A percentile compares a stretch with the other conserved stretches of the same genome.
Evolutionary conservation across 2,329 filamentous ascomycete genomes (phyloP).

Genomic region (Ophiocordyceps camponoti-saundersi): DNA sequence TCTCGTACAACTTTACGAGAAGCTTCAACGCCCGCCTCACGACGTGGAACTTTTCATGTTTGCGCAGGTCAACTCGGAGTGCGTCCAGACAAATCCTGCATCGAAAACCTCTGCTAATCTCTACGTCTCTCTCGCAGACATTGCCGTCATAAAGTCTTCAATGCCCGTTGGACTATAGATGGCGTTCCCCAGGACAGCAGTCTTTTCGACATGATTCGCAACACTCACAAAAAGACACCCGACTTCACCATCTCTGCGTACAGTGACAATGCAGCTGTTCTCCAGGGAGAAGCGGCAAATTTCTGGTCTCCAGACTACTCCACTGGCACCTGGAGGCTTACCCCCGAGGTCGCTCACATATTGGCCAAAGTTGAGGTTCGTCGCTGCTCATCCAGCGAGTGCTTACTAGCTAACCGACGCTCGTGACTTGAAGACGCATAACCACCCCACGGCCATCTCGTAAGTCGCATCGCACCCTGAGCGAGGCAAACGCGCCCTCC

Average conservation of each 20-base stretch:
- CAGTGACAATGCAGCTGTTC: slow-evolving; percentile 92
- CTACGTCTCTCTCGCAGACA: slow-evolving; percentile 25
- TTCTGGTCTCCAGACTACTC: slow-evolving; percentile 77
- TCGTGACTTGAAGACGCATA: slow-evolving; percentile 47
- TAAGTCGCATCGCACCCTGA: slow-evolving; percentile 2
- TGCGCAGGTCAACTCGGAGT: slow-evolving; percentile 93
- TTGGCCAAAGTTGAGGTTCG: slow-evolving; percentile 69
- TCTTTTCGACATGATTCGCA: slow-evolving; percentile 90
- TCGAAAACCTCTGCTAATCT: neutral
- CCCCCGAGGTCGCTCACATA: slow-evolving; percentile 73
- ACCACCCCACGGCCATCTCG: slow-evolving; percentile 91
- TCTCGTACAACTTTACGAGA: slow-evolving; percentile 46
- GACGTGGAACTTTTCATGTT: slow-evolving; percentile 99
- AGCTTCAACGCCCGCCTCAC: slow-evolving; percentile 44
- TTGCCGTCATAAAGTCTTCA: slow-evolving; percentile 77
- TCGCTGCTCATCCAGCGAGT: neutral
- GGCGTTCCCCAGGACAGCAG: slow-evolving; percentile 62
- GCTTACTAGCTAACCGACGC: too few species aligned
- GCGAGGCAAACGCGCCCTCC: too few species aligned
- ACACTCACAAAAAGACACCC: slow-evolving; percentile 74
- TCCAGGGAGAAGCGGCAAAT: slow-evolving; percentile 21
- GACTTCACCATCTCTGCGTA: slow-evolving; percentile 86
- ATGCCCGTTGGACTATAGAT: slow-evolving; percentile 90
- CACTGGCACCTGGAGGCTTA: slow-evolving; percentile 76
- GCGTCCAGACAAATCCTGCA: neutral